Evolutionary conservation across 2,329 filamentous ascomycete genomes (phyloP).

Genomic region (Beauveria brongniartii): DNA sequence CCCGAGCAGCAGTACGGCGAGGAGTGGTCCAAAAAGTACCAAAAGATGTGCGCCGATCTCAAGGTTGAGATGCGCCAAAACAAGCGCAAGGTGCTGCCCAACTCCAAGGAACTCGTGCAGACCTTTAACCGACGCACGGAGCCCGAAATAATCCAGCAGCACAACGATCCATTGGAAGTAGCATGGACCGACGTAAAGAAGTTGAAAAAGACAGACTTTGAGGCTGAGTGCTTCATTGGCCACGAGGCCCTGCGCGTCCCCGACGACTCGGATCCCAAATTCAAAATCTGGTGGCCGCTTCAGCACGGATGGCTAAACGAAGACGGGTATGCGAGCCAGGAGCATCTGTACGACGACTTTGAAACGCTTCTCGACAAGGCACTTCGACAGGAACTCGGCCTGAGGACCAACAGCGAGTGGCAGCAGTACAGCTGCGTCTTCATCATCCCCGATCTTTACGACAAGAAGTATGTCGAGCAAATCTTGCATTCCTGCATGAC

Average conservation of each 20-base stretch:
- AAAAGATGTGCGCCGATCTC: constrained; percentile 75
- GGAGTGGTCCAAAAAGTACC: constrained; percentile 68
- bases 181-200: constrained; percentile 84
- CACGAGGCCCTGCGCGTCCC: constrained; percentile 77
- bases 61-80: constrained; percentile 87
- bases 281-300: constrained; percentile 89
- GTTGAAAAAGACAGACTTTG: constrained; percentile 55
- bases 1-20: constrained; percentile 80
- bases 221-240: constrained; percentile 65
- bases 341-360: constrained; percentile 78
- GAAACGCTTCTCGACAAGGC: constrained; percentile 80
- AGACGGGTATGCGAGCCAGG: constrained; percentile 71
- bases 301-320: constrained; percentile 85
- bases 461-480: constrained; percentile 83
- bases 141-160: constrained; percentile 81
- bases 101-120: constrained; percentile 89
- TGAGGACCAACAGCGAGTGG: constrained; percentile 73
- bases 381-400: constrained; percentile 73
- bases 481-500: constrained; percentile 77
- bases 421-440: constrained; percentile 93
- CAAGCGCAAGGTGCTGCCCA: constrained; percentile 92
- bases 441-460: constrained; percentile 92
- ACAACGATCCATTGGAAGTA: constrained; percentile 88
- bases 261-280: constrained; percentile 80
- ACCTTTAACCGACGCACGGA: constrained; percentile 86